Evolutionary conservation across 768 basidiomycete species (phyloP).

Genomic region (Agrocybe pediades): DNA sequence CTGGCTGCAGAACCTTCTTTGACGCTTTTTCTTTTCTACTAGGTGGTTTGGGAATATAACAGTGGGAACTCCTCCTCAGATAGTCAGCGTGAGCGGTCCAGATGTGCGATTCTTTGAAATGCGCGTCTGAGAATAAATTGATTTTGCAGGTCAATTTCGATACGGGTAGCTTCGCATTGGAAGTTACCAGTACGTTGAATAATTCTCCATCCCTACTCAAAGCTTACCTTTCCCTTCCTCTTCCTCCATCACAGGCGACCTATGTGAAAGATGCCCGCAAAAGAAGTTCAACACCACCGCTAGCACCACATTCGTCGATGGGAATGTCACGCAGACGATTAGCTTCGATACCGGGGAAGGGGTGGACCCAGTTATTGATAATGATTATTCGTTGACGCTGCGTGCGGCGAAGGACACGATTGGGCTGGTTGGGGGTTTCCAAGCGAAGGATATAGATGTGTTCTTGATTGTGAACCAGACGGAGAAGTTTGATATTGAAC

Average conservation of each 20-base stretch:
- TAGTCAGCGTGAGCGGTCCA: constrained; percentile 32
- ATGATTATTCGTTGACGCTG: constrained; percentile 47
- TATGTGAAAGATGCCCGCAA: constrained; percentile 46
- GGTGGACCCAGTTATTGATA: constrained; percentile 52
- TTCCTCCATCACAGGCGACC: constrained; percentile 33
- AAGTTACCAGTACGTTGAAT: constrained; percentile 46
- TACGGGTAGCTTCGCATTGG: constrained; percentile 50
- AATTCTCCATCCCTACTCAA: not conserved
- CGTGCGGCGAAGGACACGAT: constrained; percentile 50
- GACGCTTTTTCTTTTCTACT: not conserved
- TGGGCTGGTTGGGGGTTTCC: constrained; percentile 42
- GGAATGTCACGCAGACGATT: constrained; percentile 40
- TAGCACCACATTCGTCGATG: constrained; percentile 54
- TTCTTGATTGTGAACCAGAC: constrained; percentile 59
- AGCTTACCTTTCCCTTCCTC: no score
- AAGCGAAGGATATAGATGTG: constrained; percentile 37
- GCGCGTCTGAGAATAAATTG: constrained; percentile 6
- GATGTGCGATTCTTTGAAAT: not conserved
- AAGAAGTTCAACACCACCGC: constrained; percentile 46
- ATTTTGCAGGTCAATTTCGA: constrained; percentile 53
- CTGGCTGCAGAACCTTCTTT: not conserved
- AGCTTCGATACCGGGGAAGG: constrained; percentile 58
- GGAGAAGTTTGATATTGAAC: constrained; percentile 50
- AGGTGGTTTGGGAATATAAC: constrained; percentile 58
- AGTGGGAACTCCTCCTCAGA: constrained; percentile 59